A percentile compares a stretch with the other conserved stretches of the same genome.
These are phyloP conservation scores for Sodiomyces alkalinus DNA, from an alignment of 2,329 filamentous ascomycete genomes.

Conservation along the genomic window DNA sequence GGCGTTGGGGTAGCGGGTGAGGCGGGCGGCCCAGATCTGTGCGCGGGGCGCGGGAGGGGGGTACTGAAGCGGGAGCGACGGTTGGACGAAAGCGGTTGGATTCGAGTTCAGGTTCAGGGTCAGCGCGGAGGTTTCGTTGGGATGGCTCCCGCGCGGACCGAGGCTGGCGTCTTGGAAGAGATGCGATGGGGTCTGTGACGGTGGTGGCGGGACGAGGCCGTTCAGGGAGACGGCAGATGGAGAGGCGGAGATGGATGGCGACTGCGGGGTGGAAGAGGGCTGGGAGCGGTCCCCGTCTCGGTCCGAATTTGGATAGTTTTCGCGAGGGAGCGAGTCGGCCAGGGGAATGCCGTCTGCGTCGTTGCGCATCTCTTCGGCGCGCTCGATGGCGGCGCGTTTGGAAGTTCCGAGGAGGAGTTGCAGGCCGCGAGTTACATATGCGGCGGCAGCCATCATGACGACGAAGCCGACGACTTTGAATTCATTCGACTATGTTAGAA, in stretches of 20 bases:
- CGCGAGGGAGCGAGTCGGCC: conserved; percentile 7
- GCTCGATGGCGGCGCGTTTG: conserved; percentile 33
- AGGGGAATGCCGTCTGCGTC: conserved; percentile 33
- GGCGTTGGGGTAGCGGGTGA: conserved; percentile 29
- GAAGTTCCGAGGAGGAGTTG: conserved; percentile 34
- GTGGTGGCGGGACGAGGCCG: conserved; percentile 6
- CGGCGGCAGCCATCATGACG: conserved; percentile 33
- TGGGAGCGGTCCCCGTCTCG: conserved; percentile 10
- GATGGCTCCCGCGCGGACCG: conserved; percentile 3
- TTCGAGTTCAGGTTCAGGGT: neutral
- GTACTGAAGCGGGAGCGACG: conserved; percentile 18
- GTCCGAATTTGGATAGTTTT: no score
- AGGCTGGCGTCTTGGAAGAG: conserved; percentile 10
- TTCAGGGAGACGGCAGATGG: conserved; percentile 9
- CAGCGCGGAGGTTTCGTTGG: neutral
- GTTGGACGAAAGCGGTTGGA: conserved; percentile 4
- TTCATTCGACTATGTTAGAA: neutral
- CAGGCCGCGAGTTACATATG: conserved; percentile 37
- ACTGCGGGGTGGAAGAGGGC: conserved; percentile 10
- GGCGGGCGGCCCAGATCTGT: conserved; percentile 31
- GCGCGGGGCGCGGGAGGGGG: conserved; percentile 28
- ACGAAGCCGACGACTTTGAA: conserved; percentile 37
- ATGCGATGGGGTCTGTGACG: conserved; percentile 7
- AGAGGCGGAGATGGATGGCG: conserved; percentile 7
- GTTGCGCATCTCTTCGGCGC: conserved; percentile 33